Evolutionary conservation across 768 basidiomycete species (phyloP).

Genomic region (Chalciporus piperatus): DNA sequence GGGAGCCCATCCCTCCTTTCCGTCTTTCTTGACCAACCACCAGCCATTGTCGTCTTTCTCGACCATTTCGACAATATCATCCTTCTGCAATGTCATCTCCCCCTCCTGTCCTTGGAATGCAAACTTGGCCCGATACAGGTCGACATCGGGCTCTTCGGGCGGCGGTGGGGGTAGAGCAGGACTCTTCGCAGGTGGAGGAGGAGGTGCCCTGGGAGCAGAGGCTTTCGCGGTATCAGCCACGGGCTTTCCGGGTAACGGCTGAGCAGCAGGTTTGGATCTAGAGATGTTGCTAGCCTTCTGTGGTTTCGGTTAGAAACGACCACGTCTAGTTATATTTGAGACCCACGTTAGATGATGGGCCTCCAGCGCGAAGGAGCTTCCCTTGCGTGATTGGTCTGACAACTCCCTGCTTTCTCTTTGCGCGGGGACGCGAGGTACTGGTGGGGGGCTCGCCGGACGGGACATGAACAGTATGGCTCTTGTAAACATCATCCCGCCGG

Average conservation of each 20-base stretch:
- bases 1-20: slow-evolving; percentile 91
- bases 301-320: slow-evolving; percentile 4
- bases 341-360: slow-evolving; percentile 63
- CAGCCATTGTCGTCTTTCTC: slow-evolving; percentile 95
- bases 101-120: slow-evolving; percentile 92
- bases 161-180: slow-evolving; percentile 56
- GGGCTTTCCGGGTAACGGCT: slow-evolving; percentile 62
- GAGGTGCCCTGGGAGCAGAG: slow-evolving; percentile 23
- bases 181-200: slow-evolving; percentile 39
- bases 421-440: slow-evolving; percentile 80
- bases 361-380: slow-evolving; percentile 73
- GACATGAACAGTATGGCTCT: slow-evolving; percentile 89
- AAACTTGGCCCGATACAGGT: slow-evolving; percentile 84
- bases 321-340: background rate
- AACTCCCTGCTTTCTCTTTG: slow-evolving; percentile 84
- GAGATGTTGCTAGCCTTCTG: slow-evolving; percentile 44
- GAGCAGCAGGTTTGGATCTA: slow-evolving; percentile 41
- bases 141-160: slow-evolving; percentile 60
- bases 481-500: slow-evolving; percentile 78
- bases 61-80: slow-evolving; percentile 86
- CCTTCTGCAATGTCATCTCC: slow-evolving; percentile 87
- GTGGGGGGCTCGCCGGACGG: slow-evolving; percentile 81
- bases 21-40: slow-evolving; percentile 92
- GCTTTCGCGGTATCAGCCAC: slow-evolving; percentile 27
- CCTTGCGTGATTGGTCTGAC: slow-evolving; percentile 84